Evolutionary conservation across 768 basidiomycete genomes (phyloP).

Genomic region (Kondoa malvinella): DNA sequence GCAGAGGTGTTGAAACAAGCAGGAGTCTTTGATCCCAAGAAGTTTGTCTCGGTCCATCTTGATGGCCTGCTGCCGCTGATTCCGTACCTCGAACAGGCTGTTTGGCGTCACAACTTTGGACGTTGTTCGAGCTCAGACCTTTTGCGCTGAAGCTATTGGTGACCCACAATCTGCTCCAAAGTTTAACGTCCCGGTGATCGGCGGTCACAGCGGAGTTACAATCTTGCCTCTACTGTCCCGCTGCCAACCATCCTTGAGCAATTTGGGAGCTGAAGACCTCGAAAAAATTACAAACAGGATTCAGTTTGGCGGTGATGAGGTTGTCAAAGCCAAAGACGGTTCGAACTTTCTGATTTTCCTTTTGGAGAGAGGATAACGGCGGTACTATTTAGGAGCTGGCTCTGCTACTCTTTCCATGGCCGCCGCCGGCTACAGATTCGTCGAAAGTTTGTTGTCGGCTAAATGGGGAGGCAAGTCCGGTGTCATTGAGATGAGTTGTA

Average conservation of each 20-base stretch:
- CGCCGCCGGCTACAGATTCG: conserved; percentile 50
- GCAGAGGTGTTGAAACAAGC: conserved; percentile 88
- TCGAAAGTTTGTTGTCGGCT: conserved; percentile 63
- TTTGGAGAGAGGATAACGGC: too few species aligned
- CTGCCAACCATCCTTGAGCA: conserved; percentile 58
- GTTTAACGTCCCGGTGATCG: conserved; percentile 71
- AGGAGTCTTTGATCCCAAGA: conserved; percentile 77
- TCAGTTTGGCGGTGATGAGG: conserved; percentile 92
- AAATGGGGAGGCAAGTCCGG: conserved; percentile 75
- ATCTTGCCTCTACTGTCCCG: conserved; percentile 90
- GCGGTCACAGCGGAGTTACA: conserved; percentile 84
- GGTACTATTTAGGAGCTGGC: conserved; percentile 48
- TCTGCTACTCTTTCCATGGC: conserved; percentile 87
- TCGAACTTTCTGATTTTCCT: not conserved
- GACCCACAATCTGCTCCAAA: conserved; percentile 47
- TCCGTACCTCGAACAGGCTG: conserved; percentile 39
- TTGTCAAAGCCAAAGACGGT: conserved; percentile 91
- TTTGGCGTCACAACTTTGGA: conserved; percentile 98
- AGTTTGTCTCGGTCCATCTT: conserved; percentile 38
- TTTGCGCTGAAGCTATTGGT: conserved; percentile 62
- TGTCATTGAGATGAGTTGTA: conserved; percentile 35
- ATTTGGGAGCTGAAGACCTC: conserved; percentile 35
- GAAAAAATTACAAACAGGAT: conserved; percentile 62
- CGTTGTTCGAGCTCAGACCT: conserved; percentile 87
- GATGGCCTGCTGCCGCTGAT: not conserved